These are phyloP conservation scores for Actinomucor elegans DNA, from an alignment of 371 early-diverging fungal genomes.

Conservation along the genomic window DNA sequence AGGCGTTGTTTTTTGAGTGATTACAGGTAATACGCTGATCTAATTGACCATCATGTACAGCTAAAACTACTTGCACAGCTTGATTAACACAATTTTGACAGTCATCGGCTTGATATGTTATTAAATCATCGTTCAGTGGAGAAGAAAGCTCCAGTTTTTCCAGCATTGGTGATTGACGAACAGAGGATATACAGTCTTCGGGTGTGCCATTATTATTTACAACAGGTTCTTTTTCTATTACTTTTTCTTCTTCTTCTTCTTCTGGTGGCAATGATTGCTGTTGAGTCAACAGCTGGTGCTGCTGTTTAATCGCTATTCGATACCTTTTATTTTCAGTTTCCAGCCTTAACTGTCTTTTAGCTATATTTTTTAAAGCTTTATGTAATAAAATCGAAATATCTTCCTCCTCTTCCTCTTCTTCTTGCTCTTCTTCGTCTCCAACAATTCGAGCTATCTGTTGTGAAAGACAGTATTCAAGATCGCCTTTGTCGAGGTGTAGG, in stretches of 20 bases:
- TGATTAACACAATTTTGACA: conserved; percentile 45
- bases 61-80: conserved; percentile 49
- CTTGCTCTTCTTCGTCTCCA: not conserved
- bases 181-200: conserved; percentile 19
- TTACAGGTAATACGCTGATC: conserved; percentile 48
- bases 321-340: conserved; percentile 43
- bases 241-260: not conserved
- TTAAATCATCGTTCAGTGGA: too few species aligned
- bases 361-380: conserved; percentile 34
- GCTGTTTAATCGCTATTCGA: conserved; percentile 40
- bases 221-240: conserved; percentile 4
- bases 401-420: conserved; percentile 1
- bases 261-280: not conserved
- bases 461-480: conserved; percentile 22
- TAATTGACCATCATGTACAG: conserved; percentile 52
- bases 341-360: conserved; percentile 36
- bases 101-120: not conserved
- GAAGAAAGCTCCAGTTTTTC: conserved; percentile 19
- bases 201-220: conserved; percentile 12
- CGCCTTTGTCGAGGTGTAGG: conserved; percentile 30
- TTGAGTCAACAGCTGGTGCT: conserved; percentile 32
- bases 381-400: conserved; percentile 22
- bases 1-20: conserved; percentile 27
- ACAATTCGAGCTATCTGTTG: not conserved
- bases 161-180: conserved; percentile 20